Conservation (phyloP, 2,329 filamentous ascomycete genomes). For the Bipolaris victoriae region DNA sequence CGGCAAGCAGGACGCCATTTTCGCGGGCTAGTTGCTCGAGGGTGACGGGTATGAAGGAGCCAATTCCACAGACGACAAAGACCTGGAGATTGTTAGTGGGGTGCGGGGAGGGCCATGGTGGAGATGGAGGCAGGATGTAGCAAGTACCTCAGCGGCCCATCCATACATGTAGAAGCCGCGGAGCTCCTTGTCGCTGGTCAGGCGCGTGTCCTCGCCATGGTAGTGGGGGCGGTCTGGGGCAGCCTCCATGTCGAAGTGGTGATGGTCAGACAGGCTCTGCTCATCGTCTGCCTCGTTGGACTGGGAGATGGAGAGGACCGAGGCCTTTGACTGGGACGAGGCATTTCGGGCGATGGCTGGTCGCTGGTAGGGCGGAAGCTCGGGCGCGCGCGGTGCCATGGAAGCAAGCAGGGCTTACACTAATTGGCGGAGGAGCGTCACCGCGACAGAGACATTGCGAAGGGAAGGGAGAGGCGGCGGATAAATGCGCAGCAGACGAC, state of each 20-base stretch:
- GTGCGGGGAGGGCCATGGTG: neutral
- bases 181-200: constrained; percentile 86
- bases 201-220: constrained; percentile 82
- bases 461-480: constrained; percentile 1
- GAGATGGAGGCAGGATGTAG: neutral
- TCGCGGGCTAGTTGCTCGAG: constrained; percentile 92
- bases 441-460: constrained; percentile 23
- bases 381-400: constrained; percentile 42
- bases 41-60: constrained; percentile 90
- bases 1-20: constrained; percentile 82
- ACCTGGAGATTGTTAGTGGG: constrained; percentile 54
- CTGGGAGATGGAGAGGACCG: constrained; percentile 42
- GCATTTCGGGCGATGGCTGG: constrained; percentile 39
- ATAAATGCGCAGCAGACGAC: constrained; percentile 10
- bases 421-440: constrained; percentile 39
- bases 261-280: constrained; percentile 45
- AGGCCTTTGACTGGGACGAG: constrained; percentile 45
- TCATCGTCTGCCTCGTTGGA: constrained; percentile 55
- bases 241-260: constrained; percentile 44
- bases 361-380: constrained; percentile 25
- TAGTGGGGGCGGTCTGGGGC: constrained; percentile 61
- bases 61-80: constrained; percentile 88
- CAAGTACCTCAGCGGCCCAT: constrained; percentile 78
- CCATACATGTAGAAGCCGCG: constrained; percentile 95
- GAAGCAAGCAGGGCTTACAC: constrained; percentile 21